Evolutionary conservation across 2,329 filamentous ascomycete species (phyloP), one percentile per base, ranked within the genome.

Genomic region (Talaromyces sp.): DNA sequence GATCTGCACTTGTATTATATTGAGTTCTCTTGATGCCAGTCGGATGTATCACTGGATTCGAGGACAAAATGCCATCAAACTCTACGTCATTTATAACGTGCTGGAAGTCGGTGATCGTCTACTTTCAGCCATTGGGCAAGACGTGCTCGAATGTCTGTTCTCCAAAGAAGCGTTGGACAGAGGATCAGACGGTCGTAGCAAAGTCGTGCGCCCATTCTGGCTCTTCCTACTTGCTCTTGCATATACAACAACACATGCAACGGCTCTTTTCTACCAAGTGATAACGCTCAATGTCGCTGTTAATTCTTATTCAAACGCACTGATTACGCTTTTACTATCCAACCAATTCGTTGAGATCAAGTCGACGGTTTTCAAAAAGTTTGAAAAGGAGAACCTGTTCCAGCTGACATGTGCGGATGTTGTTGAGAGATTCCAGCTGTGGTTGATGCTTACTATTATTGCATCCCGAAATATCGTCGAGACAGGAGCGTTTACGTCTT

Each of bases 331-430:
- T 0, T 83, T 99, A 1, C 87, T 99, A 75, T 97, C 93, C 6
- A 99, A 98, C 74, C 96, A 99, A 74, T 99, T 99, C 72, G 95
- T 99, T 51, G 95, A 99, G 80, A 97, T 99, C 83, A 99, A 99
- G 75, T 92, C 92, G 67, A 96, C 93, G 0, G 96, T 99, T 0
- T 99, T 99, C 83, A 98, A 99, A 81, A 95, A 94, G 67, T 96
- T 98, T 69, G 95, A 99, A 72, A 98, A 97, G 76, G 95, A 99
- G 74, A 98, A 97, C 70, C 82, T 97, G 0, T 99, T 99, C 75
- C 95, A 99, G 76, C 84, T 99, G 15, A 96, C 94, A 0, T 99
- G 95, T 70, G 94, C 95, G 3, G 95, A 99, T 75, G 90, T 99
- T 38, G 95, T 99, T 1, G 95, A 99, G 78, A 88, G 95, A 1